Conservation (phyloP, 2,329 filamentous ascomycete genomes). For the Fusarium annulatum region DNA sequence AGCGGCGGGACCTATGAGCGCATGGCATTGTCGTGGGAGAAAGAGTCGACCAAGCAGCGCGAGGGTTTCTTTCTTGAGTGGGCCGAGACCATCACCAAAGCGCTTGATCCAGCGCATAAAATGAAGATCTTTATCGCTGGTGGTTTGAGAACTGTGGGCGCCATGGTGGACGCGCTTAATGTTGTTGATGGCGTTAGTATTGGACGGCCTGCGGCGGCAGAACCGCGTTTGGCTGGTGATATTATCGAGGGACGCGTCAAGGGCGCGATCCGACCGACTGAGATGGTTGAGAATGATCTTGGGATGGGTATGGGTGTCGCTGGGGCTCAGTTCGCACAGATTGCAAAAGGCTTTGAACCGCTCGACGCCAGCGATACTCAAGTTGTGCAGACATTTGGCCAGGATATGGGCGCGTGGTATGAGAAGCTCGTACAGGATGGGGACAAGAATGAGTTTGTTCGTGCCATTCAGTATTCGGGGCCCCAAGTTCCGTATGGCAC, state of each 20-base stretch:
- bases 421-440: conserved; percentile 42
- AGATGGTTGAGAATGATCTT: conserved; percentile 28
- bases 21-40: conserved; percentile 60
- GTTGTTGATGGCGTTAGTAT: conserved; percentile 70
- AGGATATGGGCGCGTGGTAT: conserved; percentile 40
- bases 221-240: conserved; percentile 47
- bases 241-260: conserved; percentile 41
- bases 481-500: conserved; percentile 30
- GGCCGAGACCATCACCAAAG: conserved; percentile 60
- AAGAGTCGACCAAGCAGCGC: conserved; percentile 64
- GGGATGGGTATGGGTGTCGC: conserved; percentile 9
- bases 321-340: conserved; percentile 35
- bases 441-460: conserved; percentile 43
- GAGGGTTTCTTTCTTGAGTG: conserved; percentile 71
- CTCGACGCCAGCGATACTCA: conserved; percentile 40
- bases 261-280: conserved; percentile 30
- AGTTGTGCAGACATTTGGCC: conserved; percentile 32
- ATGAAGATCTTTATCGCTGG: conserved; percentile 69
- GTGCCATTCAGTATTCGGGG: conserved; percentile 40
- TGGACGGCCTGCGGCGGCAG: conserved; percentile 51
- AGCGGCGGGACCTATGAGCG: conserved; percentile 69
- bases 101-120: conserved; percentile 49
- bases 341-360: conserved; percentile 41
- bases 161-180: conserved; percentile 67
- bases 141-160: conserved; percentile 64